Evolutionary conservation across 106 monocot genomes (phyloP).

Genomic region (Apostasia shenzhenica): DNA sequence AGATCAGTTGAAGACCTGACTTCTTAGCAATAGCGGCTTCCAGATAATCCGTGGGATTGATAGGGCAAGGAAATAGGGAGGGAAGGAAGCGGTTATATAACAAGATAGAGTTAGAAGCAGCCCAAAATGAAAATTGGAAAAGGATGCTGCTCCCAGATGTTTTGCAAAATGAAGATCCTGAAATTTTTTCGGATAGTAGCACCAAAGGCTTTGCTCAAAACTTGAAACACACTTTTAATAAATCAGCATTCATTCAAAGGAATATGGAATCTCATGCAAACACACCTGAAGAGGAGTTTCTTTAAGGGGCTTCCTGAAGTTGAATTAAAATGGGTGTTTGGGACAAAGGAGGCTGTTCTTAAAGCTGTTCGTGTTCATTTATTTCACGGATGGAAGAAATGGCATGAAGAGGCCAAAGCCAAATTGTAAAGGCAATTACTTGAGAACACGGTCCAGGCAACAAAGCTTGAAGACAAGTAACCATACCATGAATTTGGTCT

Average conservation of each 20-base stretch:
- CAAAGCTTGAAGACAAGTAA: slow-evolving; percentile 54
- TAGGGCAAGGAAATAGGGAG: no score
- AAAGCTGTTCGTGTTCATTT: slow-evolving; percentile 58
- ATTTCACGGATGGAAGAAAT: slow-evolving; percentile 87
- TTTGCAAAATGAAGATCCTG: slow-evolving; percentile 46
- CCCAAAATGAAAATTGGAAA: slow-evolving; percentile 49
- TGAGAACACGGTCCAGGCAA: slow-evolving; percentile 32
- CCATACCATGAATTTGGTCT: not conserved
- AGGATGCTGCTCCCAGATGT: slow-evolving; percentile 56
- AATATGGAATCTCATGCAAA: slow-evolving; percentile 54
- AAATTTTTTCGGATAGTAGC: slow-evolving; percentile 26
- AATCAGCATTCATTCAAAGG: slow-evolving; percentile 56
- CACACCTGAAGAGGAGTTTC: slow-evolving; percentile 48
- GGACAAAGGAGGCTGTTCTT: slow-evolving; percentile 59
- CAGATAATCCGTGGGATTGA: no score
- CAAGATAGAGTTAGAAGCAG: slow-evolving; percentile 56
- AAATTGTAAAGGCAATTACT: slow-evolving; percentile 61
- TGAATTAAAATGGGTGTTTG: slow-evolving; percentile 85
- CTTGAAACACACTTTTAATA: slow-evolving; percentile 38
- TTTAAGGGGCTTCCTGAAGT: slow-evolving; percentile 72
- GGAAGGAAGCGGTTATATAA: no score
- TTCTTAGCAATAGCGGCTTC: no score
- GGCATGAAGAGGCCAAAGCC: slow-evolving; percentile 71
- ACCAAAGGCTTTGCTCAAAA: slow-evolving; percentile 38
- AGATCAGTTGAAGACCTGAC: no score